These are phyloP conservation scores for Thermoascus crustaceus DNA, from an alignment of 2,329 filamentous ascomycete species.

Conservation along the genomic window DNA sequence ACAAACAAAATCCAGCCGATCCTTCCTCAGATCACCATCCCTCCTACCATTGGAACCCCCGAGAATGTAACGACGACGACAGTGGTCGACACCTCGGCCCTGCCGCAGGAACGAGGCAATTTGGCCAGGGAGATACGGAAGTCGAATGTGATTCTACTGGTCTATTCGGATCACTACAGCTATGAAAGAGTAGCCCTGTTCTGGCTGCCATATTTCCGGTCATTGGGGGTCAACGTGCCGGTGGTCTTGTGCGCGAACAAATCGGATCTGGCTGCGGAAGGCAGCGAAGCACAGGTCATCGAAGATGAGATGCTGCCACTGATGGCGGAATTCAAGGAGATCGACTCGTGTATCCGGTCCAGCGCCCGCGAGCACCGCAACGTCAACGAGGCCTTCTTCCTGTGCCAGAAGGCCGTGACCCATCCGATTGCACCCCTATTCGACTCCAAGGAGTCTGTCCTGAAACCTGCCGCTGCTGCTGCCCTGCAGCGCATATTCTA, in stretches of 20 bases:
- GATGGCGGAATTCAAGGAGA: slow-evolving; percentile 98
- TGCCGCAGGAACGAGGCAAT: slow-evolving; percentile 84
- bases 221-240: slow-evolving; percentile 94
- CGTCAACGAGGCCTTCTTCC: slow-evolving; percentile 92
- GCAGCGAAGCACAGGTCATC: slow-evolving; percentile 72
- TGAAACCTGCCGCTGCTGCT: slow-evolving; percentile 83
- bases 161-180: slow-evolving; percentile 98
- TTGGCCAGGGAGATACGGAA: slow-evolving; percentile 92
- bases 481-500: slow-evolving; percentile 90
- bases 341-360: slow-evolving; percentile 93
- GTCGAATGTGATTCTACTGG: slow-evolving; percentile 90
- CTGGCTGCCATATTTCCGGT: slow-evolving; percentile 97
- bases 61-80: slow-evolving; percentile 90
- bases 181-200: slow-evolving; percentile 95
- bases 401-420: slow-evolving; percentile 96
- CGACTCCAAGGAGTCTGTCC: slow-evolving; percentile 80
- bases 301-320: slow-evolving; percentile 97
- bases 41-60: slow-evolving; percentile 82
- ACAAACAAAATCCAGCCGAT: slow-evolving; percentile 91
- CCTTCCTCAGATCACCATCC: slow-evolving; percentile 89
- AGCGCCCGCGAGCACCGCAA: slow-evolving; percentile 89
- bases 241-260: slow-evolving; percentile 97
- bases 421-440: slow-evolving; percentile 95
- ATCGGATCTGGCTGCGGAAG: slow-evolving; percentile 72
- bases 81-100: slow-evolving; percentile 92